Evolutionary conservation across 179 eudicot species (phyloP), one percentile per base, ranked within the genome.

Genomic region (Patellifolia procumbens): DNA sequence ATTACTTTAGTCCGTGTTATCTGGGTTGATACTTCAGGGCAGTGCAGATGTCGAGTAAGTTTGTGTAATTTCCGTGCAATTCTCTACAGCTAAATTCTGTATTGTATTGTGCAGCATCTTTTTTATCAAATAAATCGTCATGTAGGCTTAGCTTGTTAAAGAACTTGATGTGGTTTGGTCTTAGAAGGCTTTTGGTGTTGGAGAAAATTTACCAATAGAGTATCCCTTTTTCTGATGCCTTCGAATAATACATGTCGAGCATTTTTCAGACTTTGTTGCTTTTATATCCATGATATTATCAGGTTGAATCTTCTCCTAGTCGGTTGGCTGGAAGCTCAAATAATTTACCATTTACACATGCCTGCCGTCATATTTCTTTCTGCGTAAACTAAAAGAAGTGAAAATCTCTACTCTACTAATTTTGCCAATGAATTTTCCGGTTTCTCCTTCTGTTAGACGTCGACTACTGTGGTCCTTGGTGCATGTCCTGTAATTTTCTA

Each of bases 1-100:
- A 75, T 79, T 68, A 42, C 83, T 42, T 80, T 91, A 64, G 92
- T 93, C 72, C 98, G 99, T 78, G 34, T 96, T 60, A 65, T 93
- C 49, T 96, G 99, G 99, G 90, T 90, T 43, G 99, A 96, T 81
- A 74, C 88, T 77, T 93, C 98, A 68, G 99, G 99, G 55, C 99
- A 96, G 83, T 87, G 87, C 69, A 87, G 99, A 81, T 96, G 99
- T 39, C 99, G 99, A 62, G 99, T 93, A 86, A 83, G 94, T 80
- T 51, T 37, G 22, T 53, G 62, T 45, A 34, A 24, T 60, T 39
- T 6, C n/a, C n/a, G 9, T 6, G 45, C 9, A 39, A 3, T 69
- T 26, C 12, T 24, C 11, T 68, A 19, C 43, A 26, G 22, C 13
- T 1, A 26, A 26, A 6, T n/a, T 22, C 13, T 7, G 20, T 9